Conservation (phyloP, 768 basidiomycete genomes). For the Termitomyces sp. region DNA sequence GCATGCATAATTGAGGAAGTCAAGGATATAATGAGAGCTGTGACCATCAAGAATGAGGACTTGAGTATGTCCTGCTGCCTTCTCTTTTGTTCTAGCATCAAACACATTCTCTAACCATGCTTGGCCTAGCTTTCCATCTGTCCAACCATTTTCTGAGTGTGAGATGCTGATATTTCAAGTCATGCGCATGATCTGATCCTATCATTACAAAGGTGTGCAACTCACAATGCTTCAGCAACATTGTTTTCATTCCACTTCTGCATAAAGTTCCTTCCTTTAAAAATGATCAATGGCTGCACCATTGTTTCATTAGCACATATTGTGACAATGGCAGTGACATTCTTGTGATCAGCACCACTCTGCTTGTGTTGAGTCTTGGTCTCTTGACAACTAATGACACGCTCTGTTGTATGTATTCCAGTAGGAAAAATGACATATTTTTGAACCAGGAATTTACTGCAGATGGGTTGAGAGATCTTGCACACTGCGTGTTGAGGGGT, state of each 20-base stretch:
- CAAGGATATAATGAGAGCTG: no score
- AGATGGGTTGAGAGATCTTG: background rate
- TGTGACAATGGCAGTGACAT: conserved; percentile 27
- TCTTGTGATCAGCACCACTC: conserved; percentile 24
- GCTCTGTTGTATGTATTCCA: background rate
- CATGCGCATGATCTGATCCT: background rate
- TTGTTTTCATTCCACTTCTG: conserved; percentile 29
- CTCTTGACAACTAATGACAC: background rate
- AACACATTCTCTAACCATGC: conserved; percentile 25
- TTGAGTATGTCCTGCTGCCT: no score
- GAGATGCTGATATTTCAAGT: conserved; percentile 17
- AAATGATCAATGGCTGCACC: conserved; percentile 27
- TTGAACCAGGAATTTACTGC: background rate
- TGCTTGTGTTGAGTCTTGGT: conserved; percentile 4
- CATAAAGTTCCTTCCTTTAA: conserved; percentile 28
- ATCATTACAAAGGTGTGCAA: background rate
- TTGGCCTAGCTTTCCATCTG: conserved; percentile 16
- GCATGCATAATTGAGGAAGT: no score
- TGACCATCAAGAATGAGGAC: no score
- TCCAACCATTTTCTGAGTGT: conserved; percentile 25
- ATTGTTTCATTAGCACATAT: conserved; percentile 33
- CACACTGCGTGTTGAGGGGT: background rate
- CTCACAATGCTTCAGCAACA: conserved; percentile 26
- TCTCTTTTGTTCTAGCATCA: conserved; percentile 26
- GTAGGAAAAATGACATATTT: conserved; percentile 14